These are phyloP conservation scores for Eucalyptus curtisii DNA, from an alignment of 345 rosid species.

Conservation along the genomic window DNA sequence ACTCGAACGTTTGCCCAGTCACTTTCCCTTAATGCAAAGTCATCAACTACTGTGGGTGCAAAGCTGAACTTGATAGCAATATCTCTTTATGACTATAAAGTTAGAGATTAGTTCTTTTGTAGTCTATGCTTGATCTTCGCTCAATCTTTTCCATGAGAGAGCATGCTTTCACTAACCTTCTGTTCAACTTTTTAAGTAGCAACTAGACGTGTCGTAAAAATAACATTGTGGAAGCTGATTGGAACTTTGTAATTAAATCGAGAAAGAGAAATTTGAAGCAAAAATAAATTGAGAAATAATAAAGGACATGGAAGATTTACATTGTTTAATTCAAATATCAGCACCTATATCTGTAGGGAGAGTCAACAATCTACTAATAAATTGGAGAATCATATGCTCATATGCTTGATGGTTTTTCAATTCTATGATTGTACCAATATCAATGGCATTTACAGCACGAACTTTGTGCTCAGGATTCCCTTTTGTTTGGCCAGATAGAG, in stretches of 20 bases:
- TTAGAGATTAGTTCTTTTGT: neutral
- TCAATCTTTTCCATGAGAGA: neutral
- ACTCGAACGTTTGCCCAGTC: neutral
- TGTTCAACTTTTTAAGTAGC: neutral
- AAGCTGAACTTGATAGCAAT: neutral
- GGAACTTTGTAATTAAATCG: neutral
- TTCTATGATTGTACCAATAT: neutral
- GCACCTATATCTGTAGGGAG: too few relatives aligned
- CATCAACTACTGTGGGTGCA: neutral
- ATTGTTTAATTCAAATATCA: accelerated
- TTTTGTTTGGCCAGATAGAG: neutral
- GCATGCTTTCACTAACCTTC: neutral
- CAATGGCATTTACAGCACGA: neutral
- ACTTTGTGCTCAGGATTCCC: neutral
- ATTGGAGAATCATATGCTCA: too few relatives aligned
- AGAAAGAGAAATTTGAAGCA: neutral
- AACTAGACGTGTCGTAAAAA: neutral
- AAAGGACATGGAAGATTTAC: too few relatives aligned
- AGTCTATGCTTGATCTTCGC: neutral
- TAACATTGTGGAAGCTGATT: neutral
- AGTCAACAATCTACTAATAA: too few relatives aligned
- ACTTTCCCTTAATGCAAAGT: neutral
- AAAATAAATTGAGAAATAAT: too few relatives aligned
- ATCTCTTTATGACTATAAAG: neutral
- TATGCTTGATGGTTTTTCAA: neutral